These are phyloP conservation scores for Sophora flavescens DNA, from an alignment of 306 rosid genomes.

Conservation along the genomic window DNA sequence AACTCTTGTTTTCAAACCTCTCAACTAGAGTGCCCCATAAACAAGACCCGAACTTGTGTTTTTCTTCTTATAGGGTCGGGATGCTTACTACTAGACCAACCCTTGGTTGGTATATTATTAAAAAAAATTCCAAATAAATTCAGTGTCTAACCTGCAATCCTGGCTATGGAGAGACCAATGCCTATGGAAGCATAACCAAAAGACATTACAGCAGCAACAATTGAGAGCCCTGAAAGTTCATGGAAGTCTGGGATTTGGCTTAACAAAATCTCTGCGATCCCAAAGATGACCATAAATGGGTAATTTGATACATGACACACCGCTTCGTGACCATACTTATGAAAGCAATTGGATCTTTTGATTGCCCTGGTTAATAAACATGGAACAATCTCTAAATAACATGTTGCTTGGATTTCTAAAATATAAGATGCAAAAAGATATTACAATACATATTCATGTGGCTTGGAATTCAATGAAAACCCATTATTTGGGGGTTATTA, in stretches of 20 bases:
- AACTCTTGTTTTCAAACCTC: too few species aligned
- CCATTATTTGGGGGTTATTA: too few species aligned
- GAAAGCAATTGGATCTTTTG: slow-evolving; percentile 53
- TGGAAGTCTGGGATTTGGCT: slow-evolving; percentile 58
- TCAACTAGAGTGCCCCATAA: too few species aligned
- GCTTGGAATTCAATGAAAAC: not conserved
- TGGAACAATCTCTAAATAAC: not conserved
- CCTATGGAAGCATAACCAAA: slow-evolving; percentile 52
- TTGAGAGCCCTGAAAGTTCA: slow-evolving; percentile 52
- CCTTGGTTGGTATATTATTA: too few species aligned
- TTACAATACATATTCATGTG: not conserved
- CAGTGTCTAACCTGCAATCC: slow-evolving; percentile 52
- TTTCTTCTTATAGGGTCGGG: too few species aligned
- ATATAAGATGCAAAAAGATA: not conserved
- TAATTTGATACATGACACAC: slow-evolving; percentile 35
- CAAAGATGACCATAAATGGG: slow-evolving; percentile 46
- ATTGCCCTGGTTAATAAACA: slow-evolving; percentile 52
- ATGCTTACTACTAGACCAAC: too few species aligned
- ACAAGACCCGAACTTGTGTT: too few species aligned
- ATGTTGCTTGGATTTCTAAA: not conserved
- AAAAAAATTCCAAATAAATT: not conserved
- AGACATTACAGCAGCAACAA: slow-evolving; percentile 56
- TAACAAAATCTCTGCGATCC: slow-evolving; percentile 35
- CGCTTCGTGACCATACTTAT: slow-evolving; percentile 42
- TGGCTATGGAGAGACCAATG: slow-evolving; percentile 56